Evolutionary conservation across 2,329 filamentous ascomycete genomes (phyloP).

Genomic region (Stemphylium lycopersici): DNA sequence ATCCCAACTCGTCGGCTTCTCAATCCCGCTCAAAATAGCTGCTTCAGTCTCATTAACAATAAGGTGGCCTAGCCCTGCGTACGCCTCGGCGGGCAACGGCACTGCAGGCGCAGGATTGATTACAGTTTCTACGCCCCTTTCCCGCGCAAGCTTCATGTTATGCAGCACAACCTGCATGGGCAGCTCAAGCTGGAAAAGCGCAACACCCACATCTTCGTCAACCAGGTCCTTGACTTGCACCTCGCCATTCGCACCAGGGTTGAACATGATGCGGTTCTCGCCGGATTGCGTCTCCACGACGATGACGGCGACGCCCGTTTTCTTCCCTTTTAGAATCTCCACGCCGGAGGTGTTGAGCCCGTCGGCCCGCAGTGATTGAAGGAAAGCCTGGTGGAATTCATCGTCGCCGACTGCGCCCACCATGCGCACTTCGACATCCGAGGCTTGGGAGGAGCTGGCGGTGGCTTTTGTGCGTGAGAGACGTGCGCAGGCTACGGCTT

Average conservation of each 20-base stretch:
- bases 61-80: conserved; percentile 73
- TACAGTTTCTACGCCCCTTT: conserved; percentile 61
- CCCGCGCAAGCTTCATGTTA: conserved; percentile 45
- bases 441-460: conserved; percentile 24
- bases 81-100: conserved; percentile 69
- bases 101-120: conserved; percentile 83
- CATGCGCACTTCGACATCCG: conserved; percentile 55
- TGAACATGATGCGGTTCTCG: conserved; percentile 58
- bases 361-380: conserved; percentile 52
- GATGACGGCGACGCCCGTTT: conserved; percentile 57
- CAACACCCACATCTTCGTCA: conserved; percentile 49
- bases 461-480: conserved; percentile 65
- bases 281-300: conserved; percentile 56
- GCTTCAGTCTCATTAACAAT: conserved; percentile 93
- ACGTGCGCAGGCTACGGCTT: conserved; percentile 86
- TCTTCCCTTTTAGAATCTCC: conserved; percentile 49
- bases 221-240: conserved; percentile 48
- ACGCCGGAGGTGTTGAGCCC: conserved; percentile 52
- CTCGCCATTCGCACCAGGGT: conserved; percentile 55
- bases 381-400: conserved; percentile 49
- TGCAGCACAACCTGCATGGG: conserved; percentile 50
- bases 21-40: conserved; percentile 68
- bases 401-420: conserved; percentile 58
- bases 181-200: conserved; percentile 56
- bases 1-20: conserved; percentile 41